Evolutionary conservation across 2,329 filamentous ascomycete genomes (phyloP).

Genomic region (Graphilbum ipis-grandicollis): DNA sequence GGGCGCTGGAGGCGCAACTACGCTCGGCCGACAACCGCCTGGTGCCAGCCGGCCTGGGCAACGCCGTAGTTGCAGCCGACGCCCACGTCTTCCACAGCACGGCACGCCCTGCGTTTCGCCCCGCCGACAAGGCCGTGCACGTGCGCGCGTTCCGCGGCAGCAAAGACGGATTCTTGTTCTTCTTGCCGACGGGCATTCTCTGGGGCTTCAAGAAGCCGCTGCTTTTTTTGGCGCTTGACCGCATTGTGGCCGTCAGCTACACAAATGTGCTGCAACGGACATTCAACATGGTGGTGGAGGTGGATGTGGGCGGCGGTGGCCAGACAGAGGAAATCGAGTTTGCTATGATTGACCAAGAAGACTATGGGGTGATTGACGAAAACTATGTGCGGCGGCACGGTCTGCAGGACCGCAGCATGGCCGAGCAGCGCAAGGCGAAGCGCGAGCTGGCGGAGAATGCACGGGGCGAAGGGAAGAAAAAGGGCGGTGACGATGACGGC

Average conservation of each 20-base stretch:
- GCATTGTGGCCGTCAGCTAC: conserved; percentile 46
- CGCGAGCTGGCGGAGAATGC: conserved; percentile 41
- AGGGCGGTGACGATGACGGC: conserved; percentile 16
- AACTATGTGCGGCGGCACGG: conserved; percentile 42
- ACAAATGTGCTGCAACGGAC: conserved; percentile 50
- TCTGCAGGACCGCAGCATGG: conserved; percentile 51
- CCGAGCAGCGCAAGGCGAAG: conserved; percentile 49
- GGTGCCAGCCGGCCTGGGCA: conserved; percentile 14
- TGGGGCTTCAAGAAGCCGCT: conserved; percentile 58
- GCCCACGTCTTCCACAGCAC: conserved; percentile 39
- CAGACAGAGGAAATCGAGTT: conserved; percentile 47
- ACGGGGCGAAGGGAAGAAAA: conserved; percentile 20
- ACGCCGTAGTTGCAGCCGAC: conserved; percentile 33
- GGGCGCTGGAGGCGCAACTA: conserved; percentile 37
- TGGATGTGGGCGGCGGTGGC: conserved; percentile 29
- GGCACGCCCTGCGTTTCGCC: conserved; percentile 38
- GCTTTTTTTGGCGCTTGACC: conserved; percentile 42
- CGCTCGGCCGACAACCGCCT: conserved; percentile 20
- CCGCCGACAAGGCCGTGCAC: conserved; percentile 45
- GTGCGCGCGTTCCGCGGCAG: conserved; percentile 49
- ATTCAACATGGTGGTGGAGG: conserved; percentile 49
- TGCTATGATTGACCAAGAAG: conserved; percentile 51
- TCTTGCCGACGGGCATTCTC: conserved; percentile 47
- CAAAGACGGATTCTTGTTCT: conserved; percentile 53
- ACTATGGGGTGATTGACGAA: conserved; percentile 46